Percentiles rank a stretch among this genome's conserved stretches.
Evolutionary conservation across 106 monocot species (phyloP).

Genomic region (Agapanthus africanus): DNA sequence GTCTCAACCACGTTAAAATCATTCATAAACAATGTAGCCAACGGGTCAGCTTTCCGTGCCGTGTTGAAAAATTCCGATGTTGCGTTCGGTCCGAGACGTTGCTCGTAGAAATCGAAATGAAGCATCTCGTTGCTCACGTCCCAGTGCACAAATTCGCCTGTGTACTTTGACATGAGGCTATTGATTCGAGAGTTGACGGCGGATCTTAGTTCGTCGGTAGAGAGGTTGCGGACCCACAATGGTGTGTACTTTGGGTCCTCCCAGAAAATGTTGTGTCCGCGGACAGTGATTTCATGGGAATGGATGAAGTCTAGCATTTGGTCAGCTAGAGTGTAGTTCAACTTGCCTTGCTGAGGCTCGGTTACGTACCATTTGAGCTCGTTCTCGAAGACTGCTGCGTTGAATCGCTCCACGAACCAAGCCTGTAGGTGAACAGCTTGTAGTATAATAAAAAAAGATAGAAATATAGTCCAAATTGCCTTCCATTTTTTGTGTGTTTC

Average conservation of each 20-base stretch:
- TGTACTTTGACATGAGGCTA: conserved; percentile 69
- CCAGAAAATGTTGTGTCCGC: conserved; percentile 99
- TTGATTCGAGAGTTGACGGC: conserved; percentile 65
- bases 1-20: conserved; percentile 95
- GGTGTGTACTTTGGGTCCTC: conserved; percentile 84
- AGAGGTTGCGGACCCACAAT: conserved; percentile 70
- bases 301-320: conserved; percentile 58
- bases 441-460: too few relatives aligned
- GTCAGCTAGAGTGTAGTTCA: conserved; percentile 78
- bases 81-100: conserved; percentile 54
- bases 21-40: conserved; percentile 90
- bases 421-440: conserved; percentile 19
- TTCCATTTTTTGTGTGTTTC: too few relatives aligned
- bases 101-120: conserved; percentile 92
- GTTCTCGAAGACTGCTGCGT: conserved; percentile 93
- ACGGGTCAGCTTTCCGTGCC: conserved; percentile 55
- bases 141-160: conserved; percentile 93
- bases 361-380: conserved; percentile 97
- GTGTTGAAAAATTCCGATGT: conserved; percentile 60
- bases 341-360: conserved; percentile 53
- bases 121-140: conserved; percentile 98
- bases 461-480: too few relatives aligned
- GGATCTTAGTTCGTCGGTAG: conserved; percentile 35
- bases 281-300: conserved; percentile 48
- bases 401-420: conserved; percentile 84